Base-by-base conservation (phyloP, 108 stramenopile species). In the Discostella pseudostelligera region DNA sequence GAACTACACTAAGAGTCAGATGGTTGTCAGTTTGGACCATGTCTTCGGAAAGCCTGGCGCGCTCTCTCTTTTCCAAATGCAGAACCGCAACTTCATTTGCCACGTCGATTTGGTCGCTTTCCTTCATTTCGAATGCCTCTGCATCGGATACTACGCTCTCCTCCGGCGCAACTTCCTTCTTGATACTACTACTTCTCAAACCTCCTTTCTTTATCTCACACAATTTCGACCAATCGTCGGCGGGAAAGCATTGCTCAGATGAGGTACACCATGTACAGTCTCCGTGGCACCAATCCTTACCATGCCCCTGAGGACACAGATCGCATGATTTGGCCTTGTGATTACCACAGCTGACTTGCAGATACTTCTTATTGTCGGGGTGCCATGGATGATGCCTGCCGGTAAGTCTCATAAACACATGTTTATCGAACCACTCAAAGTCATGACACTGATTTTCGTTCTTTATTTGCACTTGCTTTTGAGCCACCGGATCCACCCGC, bases 391-490 rank as follows among this genome's bases (percentile, higher is more conserved):
- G 37, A 64, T 72, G 71, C 3, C 67, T 50, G 0, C 81, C 81
- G 4, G 76, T 65, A 26, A 82, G 42, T 47, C 73, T 62, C 62
- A 69, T 70, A n/a, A 60, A 36, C 5, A 82, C 81, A 66, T 82
- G 61, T 36, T 70, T 75, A 55, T 78, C 77, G 51, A 48, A 82
- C 81, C 81, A 82, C 21, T 78, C 81, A 51, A 78, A 78, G 59
- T 78, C 72, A 21, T 75, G 67, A 35, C 81, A 82, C 26, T 65
- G 54, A 66, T 82, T 82, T 43, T 78, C 61, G 44, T 74, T 45
- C 56, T 64, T 62, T 14, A 74, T 39, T 4, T 39, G 46, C 6
- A 69, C 65, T 32, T 82, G 81, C 48, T 69, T 68, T 60, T 65
- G 62, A 20, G 73, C 70, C 13, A 29, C 62, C 13, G 72, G 72